A percentile compares a stretch with the other conserved stretches of the same genome.
Conservation (phyloP, 1,139 yeast species). For the Blastobotrys proliferans region DNA sequence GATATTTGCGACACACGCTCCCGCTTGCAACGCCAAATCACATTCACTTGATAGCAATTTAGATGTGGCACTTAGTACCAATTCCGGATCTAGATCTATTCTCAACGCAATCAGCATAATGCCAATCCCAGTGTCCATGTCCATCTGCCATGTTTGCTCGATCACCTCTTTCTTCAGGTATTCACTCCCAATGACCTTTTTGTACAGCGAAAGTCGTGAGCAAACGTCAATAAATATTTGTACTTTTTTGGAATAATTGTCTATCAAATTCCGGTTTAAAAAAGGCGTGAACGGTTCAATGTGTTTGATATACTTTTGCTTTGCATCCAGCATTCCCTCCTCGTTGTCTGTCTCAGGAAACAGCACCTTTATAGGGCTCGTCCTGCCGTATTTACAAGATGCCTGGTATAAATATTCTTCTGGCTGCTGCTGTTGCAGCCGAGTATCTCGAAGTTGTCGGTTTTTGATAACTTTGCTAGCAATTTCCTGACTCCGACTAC, state of each 20-base stretch:
- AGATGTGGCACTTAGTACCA: constrained; percentile 6
- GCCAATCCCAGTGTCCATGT: constrained; percentile 8
- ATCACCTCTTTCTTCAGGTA: constrained; percentile 8
- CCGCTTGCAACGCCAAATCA: neutral
- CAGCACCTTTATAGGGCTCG: neutral
- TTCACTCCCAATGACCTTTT: neutral
- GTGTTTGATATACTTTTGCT: constrained; percentile 1
- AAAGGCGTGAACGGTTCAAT: constrained; percentile 8
- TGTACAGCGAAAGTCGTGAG: constrained; percentile 3
- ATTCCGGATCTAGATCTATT: constrained; percentile 10
- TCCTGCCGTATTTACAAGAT: neutral
- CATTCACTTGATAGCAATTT: neutral
- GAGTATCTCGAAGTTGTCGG: neutral
- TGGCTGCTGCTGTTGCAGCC: neutral
- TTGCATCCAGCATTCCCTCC: neutral
- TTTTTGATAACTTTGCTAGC: constrained; percentile 3
- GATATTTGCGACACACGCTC: constrained; percentile 7
- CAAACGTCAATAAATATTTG: constrained; percentile 4
- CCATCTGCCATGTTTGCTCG: constrained; percentile 11
- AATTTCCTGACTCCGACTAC: constrained; percentile 1
- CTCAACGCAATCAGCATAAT: constrained; percentile 9
- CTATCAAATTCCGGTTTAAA: neutral
- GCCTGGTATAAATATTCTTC: neutral
- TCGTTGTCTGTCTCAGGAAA: neutral
- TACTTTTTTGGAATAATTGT: constrained; percentile 4